A percentile compares a stretch with the other conserved stretches of the same genome.
phyloP scores from a whole-genome alignment of 495 filamentous ascomycete species.

The Daldinia concentrica region DNA sequence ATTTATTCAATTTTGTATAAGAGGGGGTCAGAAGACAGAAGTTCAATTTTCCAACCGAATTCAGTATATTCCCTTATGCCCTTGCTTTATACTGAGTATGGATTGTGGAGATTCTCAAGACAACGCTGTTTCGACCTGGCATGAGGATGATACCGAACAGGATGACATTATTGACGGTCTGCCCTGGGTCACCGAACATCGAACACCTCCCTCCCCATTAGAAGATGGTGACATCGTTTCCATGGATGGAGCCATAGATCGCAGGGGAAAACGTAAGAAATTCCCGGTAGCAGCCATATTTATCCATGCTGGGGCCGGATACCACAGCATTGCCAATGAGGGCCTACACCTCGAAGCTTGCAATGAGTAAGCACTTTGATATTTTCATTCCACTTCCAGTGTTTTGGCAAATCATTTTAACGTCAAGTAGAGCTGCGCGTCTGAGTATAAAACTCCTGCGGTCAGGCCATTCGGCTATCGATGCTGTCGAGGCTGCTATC shows the following conservation, averaged over 20 bases:
- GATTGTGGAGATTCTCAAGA: constrained; percentile 5
- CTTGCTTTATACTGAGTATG: constrained; percentile 2
- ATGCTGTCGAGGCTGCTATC: constrained; percentile 93
- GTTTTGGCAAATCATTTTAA: neutral
- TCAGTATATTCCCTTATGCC: neutral
- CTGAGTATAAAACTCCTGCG: constrained; percentile 81
- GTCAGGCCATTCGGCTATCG: constrained; percentile 79
- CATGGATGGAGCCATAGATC: constrained; percentile 39
- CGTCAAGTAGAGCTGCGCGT: constrained; percentile 71
- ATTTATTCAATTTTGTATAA: constrained; percentile 10
- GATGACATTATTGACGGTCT: constrained; percentile 20
- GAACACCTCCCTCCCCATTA: constrained; percentile 3
- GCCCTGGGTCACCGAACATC: constrained; percentile 17
- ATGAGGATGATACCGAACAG: constrained; percentile 4
- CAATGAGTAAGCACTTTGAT: constrained; percentile 71
- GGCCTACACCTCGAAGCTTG: constrained; percentile 83
- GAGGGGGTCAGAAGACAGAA: neutral
- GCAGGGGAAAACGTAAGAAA: constrained; percentile 33
- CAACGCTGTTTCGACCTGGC: neutral
- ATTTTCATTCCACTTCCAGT: neutral
- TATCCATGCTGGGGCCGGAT: constrained; percentile 96
- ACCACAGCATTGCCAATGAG: constrained; percentile 87
- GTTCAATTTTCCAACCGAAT: neutral
- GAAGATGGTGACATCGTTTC: constrained; percentile 14
- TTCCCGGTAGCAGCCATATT: constrained; percentile 73